Evolutionary conservation across 139 green algal genomes (phyloP), one percentile per base, ranked within the genome.

Genomic region (Volvox reticuliferus): DNA sequence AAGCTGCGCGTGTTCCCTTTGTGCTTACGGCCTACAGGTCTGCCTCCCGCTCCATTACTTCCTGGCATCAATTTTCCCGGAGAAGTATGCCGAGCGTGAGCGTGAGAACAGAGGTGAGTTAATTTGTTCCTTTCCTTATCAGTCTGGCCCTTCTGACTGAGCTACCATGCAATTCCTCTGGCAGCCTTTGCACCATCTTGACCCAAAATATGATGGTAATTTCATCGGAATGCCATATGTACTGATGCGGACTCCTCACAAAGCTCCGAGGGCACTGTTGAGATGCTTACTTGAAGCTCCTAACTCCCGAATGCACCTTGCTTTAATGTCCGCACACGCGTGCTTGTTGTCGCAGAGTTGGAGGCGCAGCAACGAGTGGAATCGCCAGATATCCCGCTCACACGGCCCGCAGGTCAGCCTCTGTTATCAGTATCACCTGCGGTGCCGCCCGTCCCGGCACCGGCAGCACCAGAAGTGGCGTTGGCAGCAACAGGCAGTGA

Each of bases 1-100:
- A 75, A 75, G 44, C 44, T 5, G 9, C 9, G 5, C 12, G 67
- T 75, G 67, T 75, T 75, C 22, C 12, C 67, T 75, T 28, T 75
- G 44, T 73, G 65, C 65, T 24, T 28, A 28, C 24, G 24, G 24
- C 80, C 33, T 62, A 0, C 84, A 89, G 84, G 69, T 89, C 21
- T 90, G 86, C 30, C 6, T 83, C 18, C 71, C 86, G 50, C 73
- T 90, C n/a, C 86, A 90, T 44, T 76, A 35, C 71, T 83, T 90
- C 30, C 86, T 90, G 44, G 44, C 24, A n/a, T 35, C 73, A 0
- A 30, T 55, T 16, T 90, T 90, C 33, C 86, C 86, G 30, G 71
- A 35, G 19, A 32, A 84, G 50, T 90, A 90, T 32, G 50, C 30
- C 0, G 71, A 84, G n/a, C 44, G 86, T 28, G 44, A 83, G 44